Base-by-base conservation (phyloP, 1,284 basidiomycete genomes). In the Puccinia coronata region DNA sequence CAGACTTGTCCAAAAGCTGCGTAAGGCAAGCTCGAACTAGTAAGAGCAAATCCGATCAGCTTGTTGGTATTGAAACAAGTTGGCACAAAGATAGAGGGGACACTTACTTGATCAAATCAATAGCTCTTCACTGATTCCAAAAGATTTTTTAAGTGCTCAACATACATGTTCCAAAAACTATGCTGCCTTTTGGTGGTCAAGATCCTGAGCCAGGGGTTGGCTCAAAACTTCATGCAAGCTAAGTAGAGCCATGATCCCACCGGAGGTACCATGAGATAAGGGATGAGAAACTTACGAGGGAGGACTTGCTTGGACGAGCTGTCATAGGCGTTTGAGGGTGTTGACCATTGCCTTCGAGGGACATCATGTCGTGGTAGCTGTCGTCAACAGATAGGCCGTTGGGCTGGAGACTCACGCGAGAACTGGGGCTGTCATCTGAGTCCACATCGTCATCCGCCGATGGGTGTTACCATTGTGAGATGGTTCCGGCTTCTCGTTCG, bases 161-260 rank as follows among this genome's bases (percentile, higher is more conserved):
- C 91, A 88, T 94, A 94, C 92, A 92, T 93, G 53, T 88, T 88
- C 92, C 92, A n/a, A 94, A 9, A 93, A 92, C 84, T 93, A 92
- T 82, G 92, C 89, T 20, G 92, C 92, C 80, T 61, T 55, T 23
- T 43, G 55, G 63, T 71, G 53, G 25, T 80, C 69, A 0, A 71
- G 57, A 31, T 63, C 69, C 28, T 49, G 36, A 41, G 69, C 53
- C 28, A 55, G 16, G 18, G 78, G 36, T 53, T 80, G 78, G 49
- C 16, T 71, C 8, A 80, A 53, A 25, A 28, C 55, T 59, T 80
- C 78, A 8, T 80, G 69, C 28, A 80, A 20, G 55, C 59, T 80
- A 16, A 70, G 78, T 31, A 80, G 57, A n/a, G 78, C 55, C 28
- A 80, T 72, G 0, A 57, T 77, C n/a, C 34, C 65, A 34, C 51